phyloP scores from a whole-genome alignment of 2,329 filamentous ascomycete species.

The Colletotrichum sp. region DNA sequence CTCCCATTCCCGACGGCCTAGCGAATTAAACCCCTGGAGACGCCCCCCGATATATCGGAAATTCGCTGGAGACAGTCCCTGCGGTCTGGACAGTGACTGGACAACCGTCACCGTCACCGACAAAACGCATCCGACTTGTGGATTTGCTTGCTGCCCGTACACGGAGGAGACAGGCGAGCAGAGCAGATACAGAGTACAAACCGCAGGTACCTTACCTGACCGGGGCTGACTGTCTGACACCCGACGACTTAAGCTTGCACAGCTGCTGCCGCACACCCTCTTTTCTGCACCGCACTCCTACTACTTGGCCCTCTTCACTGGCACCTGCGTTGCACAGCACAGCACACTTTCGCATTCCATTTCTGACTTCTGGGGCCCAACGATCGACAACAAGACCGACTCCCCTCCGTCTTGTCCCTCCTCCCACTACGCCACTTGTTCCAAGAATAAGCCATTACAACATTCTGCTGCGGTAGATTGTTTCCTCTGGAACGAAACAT shows the following conservation, averaged over 20 bases:
- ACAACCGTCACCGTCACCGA: slow-evolving; percentile 20
- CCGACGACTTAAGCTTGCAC: slow-evolving; percentile 16
- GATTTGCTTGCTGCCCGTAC: not conserved
- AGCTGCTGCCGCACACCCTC: slow-evolving; percentile 15
- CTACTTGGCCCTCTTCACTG: not conserved
- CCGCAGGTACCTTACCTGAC: not conserved
- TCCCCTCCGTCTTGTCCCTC: not conserved
- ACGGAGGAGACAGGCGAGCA: not conserved
- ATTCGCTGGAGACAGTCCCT: slow-evolving; percentile 13
- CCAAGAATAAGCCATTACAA: slow-evolving; percentile 13
- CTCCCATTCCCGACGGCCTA: not conserved
- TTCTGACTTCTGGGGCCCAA: not conserved
- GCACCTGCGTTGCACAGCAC: not conserved
- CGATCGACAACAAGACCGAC: slow-evolving; percentile 11
- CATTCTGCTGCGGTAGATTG: slow-evolving; percentile 3
- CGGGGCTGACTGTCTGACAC: slow-evolving; percentile 17
- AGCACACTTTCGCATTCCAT: slow-evolving; percentile 7
- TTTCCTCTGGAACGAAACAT: slow-evolving; percentile 18
- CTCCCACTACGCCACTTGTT: slow-evolving; percentile 5
- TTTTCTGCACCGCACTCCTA: slow-evolving; percentile 16
- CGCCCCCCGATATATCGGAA: slow-evolving; percentile 20
- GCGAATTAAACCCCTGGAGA: slow-evolving; percentile 8
- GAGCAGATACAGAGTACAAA: not conserved
- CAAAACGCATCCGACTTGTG: not conserved
- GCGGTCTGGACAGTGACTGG: slow-evolving; percentile 11